phyloP scores from a whole-genome alignment of 1,284 basidiomycete genomes.

The Hemileia vastatrix region DNA sequence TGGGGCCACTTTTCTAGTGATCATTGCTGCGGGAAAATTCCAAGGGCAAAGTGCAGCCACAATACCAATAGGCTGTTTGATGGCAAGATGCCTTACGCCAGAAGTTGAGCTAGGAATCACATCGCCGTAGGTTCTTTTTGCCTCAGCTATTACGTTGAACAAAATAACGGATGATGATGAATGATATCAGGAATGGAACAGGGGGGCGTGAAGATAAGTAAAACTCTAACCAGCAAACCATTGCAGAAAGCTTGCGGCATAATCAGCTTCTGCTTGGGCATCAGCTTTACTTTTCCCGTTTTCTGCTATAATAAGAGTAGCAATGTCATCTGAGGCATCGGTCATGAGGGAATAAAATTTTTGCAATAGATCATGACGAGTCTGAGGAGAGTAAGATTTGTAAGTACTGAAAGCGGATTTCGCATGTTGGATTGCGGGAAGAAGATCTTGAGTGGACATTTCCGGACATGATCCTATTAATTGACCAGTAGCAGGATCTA shows the following conservation, averaged over 20 bases:
- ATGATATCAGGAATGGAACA: too few relatives aligned
- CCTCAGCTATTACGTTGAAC: slow-evolving; percentile 1
- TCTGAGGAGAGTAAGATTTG: slow-evolving; percentile 48
- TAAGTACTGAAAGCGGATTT: slow-evolving; percentile 65
- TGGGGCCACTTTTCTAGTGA: slow-evolving; percentile 75
- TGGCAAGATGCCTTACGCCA: slow-evolving; percentile 70
- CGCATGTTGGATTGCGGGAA: slow-evolving; percentile 67
- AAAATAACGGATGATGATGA: too few relatives aligned
- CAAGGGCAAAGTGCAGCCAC: slow-evolving; percentile 40
- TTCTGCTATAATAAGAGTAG: slow-evolving; percentile 64
- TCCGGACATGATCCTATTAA: slow-evolving; percentile 72
- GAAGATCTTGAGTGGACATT: slow-evolving; percentile 70
- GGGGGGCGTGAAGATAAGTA: too few relatives aligned
- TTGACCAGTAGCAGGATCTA: slow-evolving; percentile 74
- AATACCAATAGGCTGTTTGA: slow-evolving; percentile 82
- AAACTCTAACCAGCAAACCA: slow-evolving; percentile 71
- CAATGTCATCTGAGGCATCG: slow-evolving; percentile 69
- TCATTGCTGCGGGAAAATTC: slow-evolving; percentile 92
- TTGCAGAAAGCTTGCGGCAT: slow-evolving; percentile 13
- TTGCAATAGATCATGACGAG: slow-evolving; percentile 66
- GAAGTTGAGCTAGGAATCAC: slow-evolving; percentile 68
- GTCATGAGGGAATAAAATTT: slow-evolving; percentile 65
- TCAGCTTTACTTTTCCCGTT: slow-evolving; percentile 82
- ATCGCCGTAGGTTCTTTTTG: slow-evolving; percentile 52
- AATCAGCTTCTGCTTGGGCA: slow-evolving; percentile 53